Evolutionary conservation across 2,329 filamentous ascomycete genomes (phyloP).

Genomic region (Colletotrichum sp.): DNA sequence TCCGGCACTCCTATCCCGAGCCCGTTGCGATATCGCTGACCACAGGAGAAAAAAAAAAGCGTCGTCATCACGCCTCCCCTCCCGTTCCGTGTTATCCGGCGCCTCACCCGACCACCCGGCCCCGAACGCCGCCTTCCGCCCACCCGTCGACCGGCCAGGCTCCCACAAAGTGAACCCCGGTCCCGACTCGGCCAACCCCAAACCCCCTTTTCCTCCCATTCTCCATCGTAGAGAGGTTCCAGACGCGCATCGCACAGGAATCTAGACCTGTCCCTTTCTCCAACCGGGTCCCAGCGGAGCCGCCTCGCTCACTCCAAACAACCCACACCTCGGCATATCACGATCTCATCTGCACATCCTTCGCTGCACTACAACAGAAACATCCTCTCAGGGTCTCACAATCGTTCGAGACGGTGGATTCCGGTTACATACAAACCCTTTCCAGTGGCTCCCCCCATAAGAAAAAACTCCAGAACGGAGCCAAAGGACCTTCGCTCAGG

Average conservation of each 20-base stretch:
- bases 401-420: neutral
- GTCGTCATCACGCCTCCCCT: neutral
- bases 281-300: neutral
- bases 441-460: neutral
- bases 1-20: neutral
- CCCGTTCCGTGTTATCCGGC: neutral
- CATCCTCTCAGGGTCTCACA: neutral
- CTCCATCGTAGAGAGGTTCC: neutral
- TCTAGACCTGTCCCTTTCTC: neutral
- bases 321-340: neutral
- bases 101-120: neutral
- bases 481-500: neutral
- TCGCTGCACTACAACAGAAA: neutral
- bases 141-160: neutral
- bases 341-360: neutral
- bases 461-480: no score
- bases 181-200: neutral
- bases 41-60: neutral
- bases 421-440: neutral
- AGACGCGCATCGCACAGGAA: neutral
- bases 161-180: neutral
- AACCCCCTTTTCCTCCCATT: neutral
- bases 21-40: neutral
- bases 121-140: neutral
- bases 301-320: neutral